Base-by-base conservation (phyloP, 441 rosid genomes). In the Mallotus japonicus region DNA sequence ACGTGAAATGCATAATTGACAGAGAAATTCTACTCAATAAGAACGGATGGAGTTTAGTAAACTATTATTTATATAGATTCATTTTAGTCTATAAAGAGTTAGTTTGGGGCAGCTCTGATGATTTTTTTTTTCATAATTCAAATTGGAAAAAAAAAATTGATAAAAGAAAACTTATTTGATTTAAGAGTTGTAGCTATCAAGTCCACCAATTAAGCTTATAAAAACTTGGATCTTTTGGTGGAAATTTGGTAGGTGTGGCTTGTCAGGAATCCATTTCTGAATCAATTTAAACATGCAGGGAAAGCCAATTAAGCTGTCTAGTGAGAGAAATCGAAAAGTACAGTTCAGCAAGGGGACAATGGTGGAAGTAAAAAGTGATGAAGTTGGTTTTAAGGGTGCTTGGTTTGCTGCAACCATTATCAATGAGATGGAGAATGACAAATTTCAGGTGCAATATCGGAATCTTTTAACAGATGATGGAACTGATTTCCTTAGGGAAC, bases 331-430 rank as follows among this genome's bases (percentile, higher is more conserved):
- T 59, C 17, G 9, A 24, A 42, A 11, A 6, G 37, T 24, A 42
- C 63, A 20, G 19, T 79, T 75, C 69, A 32, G 61, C 10, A 78
- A 64, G 60, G 78, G 86, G 24, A 79, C 74, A 77, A 70, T 24
- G 67, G 88, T 93, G 8, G 96, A 91, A 85, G 93, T 90, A 47
- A 87, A 82, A 73, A 90, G 89, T 55, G 86, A 87, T 55, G 97
- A 91, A 78, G 88, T 87, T 70, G 97, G 97, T 34, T 88, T 86
- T 64, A 79, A 86, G 73, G 97, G 90, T 84, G 92, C 97, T 76
- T 89, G 95, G 95, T 93, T 89, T 80, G 68, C 75, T 15, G 98
- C 88, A 62, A 86, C 82, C 60, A 66, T 89, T 60, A 65, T 84
- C 10, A 76, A 84, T 59, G 73, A 67, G 70, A 17, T 65, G 37